Evolutionary conservation across 2,329 filamentous ascomycete species (phyloP), one percentile per base, ranked within the genome.

Genomic region (Penicillium concentricum): DNA sequence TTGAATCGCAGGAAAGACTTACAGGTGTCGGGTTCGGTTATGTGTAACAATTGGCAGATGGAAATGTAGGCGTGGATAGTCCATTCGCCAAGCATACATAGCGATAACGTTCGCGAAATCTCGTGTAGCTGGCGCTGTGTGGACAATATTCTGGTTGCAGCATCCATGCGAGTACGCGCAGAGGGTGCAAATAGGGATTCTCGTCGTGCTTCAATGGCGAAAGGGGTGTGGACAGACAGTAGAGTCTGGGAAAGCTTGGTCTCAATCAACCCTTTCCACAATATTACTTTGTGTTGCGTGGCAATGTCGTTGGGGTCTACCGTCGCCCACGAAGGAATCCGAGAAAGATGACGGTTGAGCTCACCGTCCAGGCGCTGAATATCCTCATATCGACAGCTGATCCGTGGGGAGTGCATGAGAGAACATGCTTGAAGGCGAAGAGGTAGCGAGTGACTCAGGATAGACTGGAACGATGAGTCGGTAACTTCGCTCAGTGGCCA

Each of bases 291-390:
- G 24, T 69, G 66, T 24, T 69, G 66, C 0, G 57, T 58, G 10
- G 63, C 58, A 0, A 61, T 41, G 26, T 70, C 66, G 15, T 57
- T 63, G 7, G 60, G 24, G 3, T 68, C 62, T 0, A 63, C 41
- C 6, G 45, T 16, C 3, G 54, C 41, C 75, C 74, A 77, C 0
- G 56, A 18, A 0, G 74, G 74, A 37, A 76, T 70, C 3, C 66
- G 65, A 5, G 70, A 68, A 15, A 76, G 62, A 18, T 72, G 63
- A 5, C 68, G 67, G 32, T 61, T 70, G 6, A 78, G 58, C 32
- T 77, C 74, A 59, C 69, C 72, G 45, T 78, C 75, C n/a, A 77
- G 56, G 7, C 67, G 68, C 6, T 70, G 63, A 15, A 77, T 72
- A 30, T 77, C 74, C n/a, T 75, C 69, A 34, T 76, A 74, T n/a